Evolutionary conservation across 129 eudicot species (phyloP).

Genomic region (Lactuca sativa): DNA sequence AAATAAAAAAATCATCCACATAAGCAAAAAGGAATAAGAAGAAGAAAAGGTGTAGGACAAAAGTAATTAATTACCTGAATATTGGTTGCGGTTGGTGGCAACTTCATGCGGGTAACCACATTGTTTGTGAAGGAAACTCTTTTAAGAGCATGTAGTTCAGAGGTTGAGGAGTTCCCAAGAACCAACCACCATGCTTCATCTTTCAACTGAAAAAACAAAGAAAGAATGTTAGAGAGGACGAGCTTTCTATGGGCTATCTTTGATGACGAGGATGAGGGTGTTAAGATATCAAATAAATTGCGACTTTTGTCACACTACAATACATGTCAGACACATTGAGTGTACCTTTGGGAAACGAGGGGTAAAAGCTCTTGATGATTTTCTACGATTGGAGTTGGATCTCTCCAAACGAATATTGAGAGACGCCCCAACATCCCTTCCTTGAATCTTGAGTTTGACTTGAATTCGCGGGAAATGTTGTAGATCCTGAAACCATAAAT

Average conservation of each 20-base stretch:
- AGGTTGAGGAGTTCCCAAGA: constrained; percentile 71
- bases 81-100: constrained; percentile 55
- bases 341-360: constrained; percentile 90
- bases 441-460: constrained; percentile 59
- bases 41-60: not conserved
- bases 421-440: constrained; percentile 30
- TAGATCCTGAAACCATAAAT: constrained; percentile 54
- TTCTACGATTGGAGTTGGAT: constrained; percentile 47
- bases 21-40: not conserved
- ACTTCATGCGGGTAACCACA: constrained; percentile 67
- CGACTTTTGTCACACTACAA: constrained; percentile 6
- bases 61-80: constrained; percentile 46
- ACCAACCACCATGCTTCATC: constrained; percentile 97
- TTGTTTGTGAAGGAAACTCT: constrained; percentile 73
- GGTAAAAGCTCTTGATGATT: constrained; percentile 67
- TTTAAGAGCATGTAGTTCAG: constrained; percentile 73
- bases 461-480: constrained; percentile 77
- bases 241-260: too few species aligned
- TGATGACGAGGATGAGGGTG: too few species aligned
- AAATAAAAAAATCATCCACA: constrained; percentile 6
- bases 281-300: too few species aligned
- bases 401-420: constrained; percentile 72
- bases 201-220: constrained; percentile 50
- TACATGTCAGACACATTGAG: not conserved
- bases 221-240: too few species aligned